Base-by-base conservation (phyloP, 805 yeast genomes). In the Metschnikowia chrysomelidarum region DNA sequence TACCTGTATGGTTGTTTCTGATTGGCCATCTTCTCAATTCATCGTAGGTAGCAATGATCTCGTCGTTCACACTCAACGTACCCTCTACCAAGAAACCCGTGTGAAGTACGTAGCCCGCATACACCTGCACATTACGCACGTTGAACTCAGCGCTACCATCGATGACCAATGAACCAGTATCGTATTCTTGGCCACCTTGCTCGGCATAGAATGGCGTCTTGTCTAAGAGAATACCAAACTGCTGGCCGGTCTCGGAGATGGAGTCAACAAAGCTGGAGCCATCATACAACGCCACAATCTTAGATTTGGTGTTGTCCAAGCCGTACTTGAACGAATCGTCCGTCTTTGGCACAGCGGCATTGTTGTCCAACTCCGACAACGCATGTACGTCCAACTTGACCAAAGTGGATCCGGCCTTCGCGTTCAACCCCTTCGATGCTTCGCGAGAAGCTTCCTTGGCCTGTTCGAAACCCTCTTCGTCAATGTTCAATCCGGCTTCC, bases 101-200 rank as follows among this genome's bases (percentile, higher is more conserved):
- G 59, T 93, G 99, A 59, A 93, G 78, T 17, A 93, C 96, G 54
- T 85, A 93, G 41, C 98, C 98, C 41, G 84, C 96, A 57, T 88
- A 93, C 27, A 72, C 71, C 69, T 93, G 98, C 32, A 88, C 97
- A 56, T 93, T 88, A 46, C 80, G 82, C 41, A 93, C 98, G 40
- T 78, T 80, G 64, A 93, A 91, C 61, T 91, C 96, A 37, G 89
- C 72, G 49, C 66, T 66, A 29, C 94, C 96, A 57, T 89, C 97
- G 53, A 87, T 79, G 33, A 87, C 89, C 47, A 93, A 73, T 62
- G 78, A 83, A 65, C 99, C 99, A 27, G 94, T 84, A 60, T 93
- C 99, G 56, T 75, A 83, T 64, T 88, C 97, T 73, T 93, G 99
- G 57, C 99, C 99, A 78, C 99, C 99, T 66, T 87, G 94, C 69